These are phyloP conservation scores for Pseudohyphozyma bogoriensis DNA, from an alignment of 768 basidiomycete genomes.

Conservation along the genomic window DNA sequence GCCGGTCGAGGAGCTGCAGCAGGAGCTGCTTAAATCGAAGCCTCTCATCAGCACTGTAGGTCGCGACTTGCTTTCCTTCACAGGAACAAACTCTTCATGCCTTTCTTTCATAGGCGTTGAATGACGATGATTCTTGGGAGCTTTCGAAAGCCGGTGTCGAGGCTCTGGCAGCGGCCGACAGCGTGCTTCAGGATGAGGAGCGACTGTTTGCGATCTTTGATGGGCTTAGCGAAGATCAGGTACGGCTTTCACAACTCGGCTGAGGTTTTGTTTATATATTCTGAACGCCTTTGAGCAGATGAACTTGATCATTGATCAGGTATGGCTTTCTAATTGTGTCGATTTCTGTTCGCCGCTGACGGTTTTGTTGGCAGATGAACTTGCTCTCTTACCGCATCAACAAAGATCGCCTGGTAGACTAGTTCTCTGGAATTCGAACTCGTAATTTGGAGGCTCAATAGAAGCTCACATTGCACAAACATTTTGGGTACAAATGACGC, in stretches of 20 bases:
- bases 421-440: too few species aligned
- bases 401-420: too few species aligned
- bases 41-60: constrained; percentile 24
- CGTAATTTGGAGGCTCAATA: too few species aligned
- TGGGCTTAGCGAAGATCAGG: constrained; percentile 22
- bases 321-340: too few species aligned
- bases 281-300: too few species aligned
- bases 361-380: too few species aligned
- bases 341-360: too few species aligned
- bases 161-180: constrained; percentile 23
- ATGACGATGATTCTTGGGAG: constrained; percentile 14
- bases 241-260: too few species aligned
- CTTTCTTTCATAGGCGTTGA: constrained; percentile 13
- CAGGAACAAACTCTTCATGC: neutral
- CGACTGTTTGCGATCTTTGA: constrained; percentile 22
- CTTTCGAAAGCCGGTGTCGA: constrained; percentile 23
- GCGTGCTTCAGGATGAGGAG: constrained; percentile 19
- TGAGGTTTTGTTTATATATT: too few species aligned
- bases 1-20: constrained; percentile 31
- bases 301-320: too few species aligned
- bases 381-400: constrained; percentile 17
- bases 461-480: too few species aligned
- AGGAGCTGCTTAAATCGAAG: constrained; percentile 21
- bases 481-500: too few species aligned
- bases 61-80: neutral